phyloP scores from a whole-genome alignment of 2,329 filamentous ascomycete genomes.

The Alternaria brassicae region DNA sequence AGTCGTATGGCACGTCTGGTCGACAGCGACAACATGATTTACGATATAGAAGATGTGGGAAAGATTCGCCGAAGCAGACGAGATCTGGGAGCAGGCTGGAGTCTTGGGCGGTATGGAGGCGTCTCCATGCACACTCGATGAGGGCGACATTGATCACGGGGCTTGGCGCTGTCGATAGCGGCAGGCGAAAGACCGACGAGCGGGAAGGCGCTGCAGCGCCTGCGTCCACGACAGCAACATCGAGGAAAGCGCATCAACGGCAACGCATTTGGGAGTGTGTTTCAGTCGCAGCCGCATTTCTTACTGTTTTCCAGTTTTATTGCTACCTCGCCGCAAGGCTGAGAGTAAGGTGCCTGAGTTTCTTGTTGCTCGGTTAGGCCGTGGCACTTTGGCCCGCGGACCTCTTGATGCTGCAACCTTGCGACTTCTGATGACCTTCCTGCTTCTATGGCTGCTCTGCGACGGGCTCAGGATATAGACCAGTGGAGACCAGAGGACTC shows the following conservation, averaged over 20 bases:
- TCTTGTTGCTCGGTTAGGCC: conserved; percentile 45
- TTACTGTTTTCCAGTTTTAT: conserved; percentile 19
- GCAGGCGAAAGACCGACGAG: conserved; percentile 37
- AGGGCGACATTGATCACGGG: conserved; percentile 29
- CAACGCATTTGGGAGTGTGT: conserved; percentile 27
- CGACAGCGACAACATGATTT: conserved; percentile 1
- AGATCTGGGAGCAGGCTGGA: conserved; percentile 4
- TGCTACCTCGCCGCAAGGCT: conserved; percentile 19
- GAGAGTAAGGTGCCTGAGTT: conserved; percentile 29
- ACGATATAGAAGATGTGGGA: conserved; percentile 3
- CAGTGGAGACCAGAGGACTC: conserved; percentile 54
- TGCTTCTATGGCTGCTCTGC: conserved; percentile 55
- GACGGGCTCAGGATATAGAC: conserved; percentile 52
- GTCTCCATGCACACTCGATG: not conserved
- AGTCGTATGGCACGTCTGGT: conserved; percentile 7
- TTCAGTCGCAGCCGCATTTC: conserved; percentile 19
- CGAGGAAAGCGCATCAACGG: conserved; percentile 28
- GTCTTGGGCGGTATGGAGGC: conserved; percentile 1
- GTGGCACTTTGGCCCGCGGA: conserved; percentile 48
- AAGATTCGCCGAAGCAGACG: conserved; percentile 10
- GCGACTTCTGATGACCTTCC: conserved; percentile 48
- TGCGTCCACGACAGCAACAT: conserved; percentile 35
- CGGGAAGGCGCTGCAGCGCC: conserved; percentile 24
- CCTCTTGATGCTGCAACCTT: conserved; percentile 45
- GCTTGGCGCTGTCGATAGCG: conserved; percentile 37